Evolutionary conservation across 352 stramenopile species (phyloP).

Genomic region (Globisporangium cylindrosporum): DNA sequence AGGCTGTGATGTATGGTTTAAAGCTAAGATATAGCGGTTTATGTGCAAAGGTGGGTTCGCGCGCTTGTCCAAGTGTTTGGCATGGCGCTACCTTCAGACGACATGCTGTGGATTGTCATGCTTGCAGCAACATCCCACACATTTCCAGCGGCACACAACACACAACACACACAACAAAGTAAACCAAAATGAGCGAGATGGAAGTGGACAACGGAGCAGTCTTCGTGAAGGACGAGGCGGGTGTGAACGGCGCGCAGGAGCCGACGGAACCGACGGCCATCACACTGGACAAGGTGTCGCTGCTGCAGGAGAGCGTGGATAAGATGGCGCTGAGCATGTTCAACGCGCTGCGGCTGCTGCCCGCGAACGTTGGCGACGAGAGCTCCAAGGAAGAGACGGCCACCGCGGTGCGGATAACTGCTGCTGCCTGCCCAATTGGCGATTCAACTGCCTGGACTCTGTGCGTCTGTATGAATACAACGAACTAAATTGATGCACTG

Average conservation of each 20-base stretch:
- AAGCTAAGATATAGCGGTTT: background rate
- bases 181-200: slow-evolving; percentile 13
- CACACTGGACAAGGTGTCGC: slow-evolving; percentile 71
- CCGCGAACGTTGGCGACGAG: slow-evolving; percentile 45
- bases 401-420: slow-evolving; percentile 31
- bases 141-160: background rate
- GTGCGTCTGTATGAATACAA: background rate
- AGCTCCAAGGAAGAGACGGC: slow-evolving; percentile 51
- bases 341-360: slow-evolving; percentile 78
- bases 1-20: background rate
- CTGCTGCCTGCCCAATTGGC: background rate
- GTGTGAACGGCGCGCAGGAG: slow-evolving; percentile 12
- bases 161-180: background rate
- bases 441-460: background rate
- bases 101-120: background rate
- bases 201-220: slow-evolving; percentile 11
- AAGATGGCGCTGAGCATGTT: slow-evolving; percentile 88
- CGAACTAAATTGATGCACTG: background rate
- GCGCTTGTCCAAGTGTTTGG: background rate
- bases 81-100: background rate
- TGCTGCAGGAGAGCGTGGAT: slow-evolving; percentile 84
- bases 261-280: slow-evolving; percentile 17
- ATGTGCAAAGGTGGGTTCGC: background rate
- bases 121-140: slow-evolving; percentile 5
- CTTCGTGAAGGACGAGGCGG: slow-evolving; percentile 13